Evolutionary conservation across 2,329 filamentous ascomycete genomes (phyloP).

Genomic region (Dichotomopilus funicola): DNA sequence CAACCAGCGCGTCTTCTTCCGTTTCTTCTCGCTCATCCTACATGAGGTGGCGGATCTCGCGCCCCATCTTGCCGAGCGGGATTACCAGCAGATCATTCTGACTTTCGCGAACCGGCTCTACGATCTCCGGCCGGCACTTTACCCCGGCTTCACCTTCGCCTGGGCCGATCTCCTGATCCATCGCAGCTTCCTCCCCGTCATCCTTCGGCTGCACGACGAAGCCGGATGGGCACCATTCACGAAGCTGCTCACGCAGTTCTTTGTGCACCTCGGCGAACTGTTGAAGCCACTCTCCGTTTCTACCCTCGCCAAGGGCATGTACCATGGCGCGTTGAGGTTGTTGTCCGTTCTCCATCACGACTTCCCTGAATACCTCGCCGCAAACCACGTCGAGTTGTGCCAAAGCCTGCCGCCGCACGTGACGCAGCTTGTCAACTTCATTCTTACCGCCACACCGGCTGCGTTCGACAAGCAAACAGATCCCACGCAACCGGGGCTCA

Average conservation of each 20-base stretch:
- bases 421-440: conserved; percentile 79
- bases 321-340: conserved; percentile 75
- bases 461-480: conserved; percentile 63
- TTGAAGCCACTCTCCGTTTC: conserved; percentile 67
- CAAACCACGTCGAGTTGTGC: conserved; percentile 77
- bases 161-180: conserved; percentile 83
- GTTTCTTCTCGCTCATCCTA: conserved; percentile 76
- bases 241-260: conserved; percentile 64
- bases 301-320: conserved; percentile 70
- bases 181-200: conserved; percentile 71
- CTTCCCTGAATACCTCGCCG: conserved; percentile 85
- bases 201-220: conserved; percentile 62
- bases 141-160: conserved; percentile 76
- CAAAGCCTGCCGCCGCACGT: conserved; percentile 76
- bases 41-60: conserved; percentile 61
- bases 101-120: conserved; percentile 65
- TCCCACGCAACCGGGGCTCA: conserved; percentile 65
- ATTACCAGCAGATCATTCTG: conserved; percentile 63
- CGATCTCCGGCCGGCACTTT: conserved; percentile 66
- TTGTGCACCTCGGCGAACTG: conserved; percentile 71
- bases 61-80: conserved; percentile 52
- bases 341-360: conserved; percentile 85
- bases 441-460: conserved; percentile 73
- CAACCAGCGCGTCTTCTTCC: conserved; percentile 85
- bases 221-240: conserved; percentile 72